phyloP scores from a whole-genome alignment of 2,329 filamentous ascomycete species.

The Paraphaeosphaeria minitans region DNA sequence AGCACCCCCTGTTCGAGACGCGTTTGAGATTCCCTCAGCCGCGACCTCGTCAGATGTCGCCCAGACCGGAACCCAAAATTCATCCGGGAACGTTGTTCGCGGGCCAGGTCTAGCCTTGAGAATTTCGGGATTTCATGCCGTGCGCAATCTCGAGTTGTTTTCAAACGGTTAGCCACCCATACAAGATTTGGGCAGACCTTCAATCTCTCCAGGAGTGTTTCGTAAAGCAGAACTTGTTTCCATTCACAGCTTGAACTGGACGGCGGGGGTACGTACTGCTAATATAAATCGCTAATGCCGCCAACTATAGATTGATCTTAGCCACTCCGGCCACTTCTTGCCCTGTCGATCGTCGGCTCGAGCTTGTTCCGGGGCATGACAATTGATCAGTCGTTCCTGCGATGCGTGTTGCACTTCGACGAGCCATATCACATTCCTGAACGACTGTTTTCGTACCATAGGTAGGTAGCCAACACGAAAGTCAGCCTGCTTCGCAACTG shows the following conservation, averaged over 20 bases:
- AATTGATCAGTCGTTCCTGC: not conserved
- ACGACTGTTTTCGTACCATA: not conserved
- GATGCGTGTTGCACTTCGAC: not conserved
- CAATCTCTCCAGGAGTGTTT: constrained; percentile 13
- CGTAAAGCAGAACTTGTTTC: not conserved
- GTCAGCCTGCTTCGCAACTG: too few relatives aligned
- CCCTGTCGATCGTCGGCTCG: not conserved
- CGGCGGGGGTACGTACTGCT: not conserved
- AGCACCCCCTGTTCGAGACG: constrained; percentile 41
- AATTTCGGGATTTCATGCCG: constrained; percentile 15
- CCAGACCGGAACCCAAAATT: constrained; percentile 20
- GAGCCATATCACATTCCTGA: not conserved
- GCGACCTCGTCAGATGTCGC: constrained; percentile 17
- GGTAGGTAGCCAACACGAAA: not conserved
- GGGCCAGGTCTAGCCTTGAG: constrained; percentile 25
- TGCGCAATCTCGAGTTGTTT: constrained; percentile 7
- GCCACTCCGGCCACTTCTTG: not conserved
- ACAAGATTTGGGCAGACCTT: constrained; percentile 9
- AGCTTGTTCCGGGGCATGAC: not conserved
- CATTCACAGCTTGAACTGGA: not conserved
- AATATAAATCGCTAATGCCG: not conserved
- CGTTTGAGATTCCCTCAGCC: constrained; percentile 43
- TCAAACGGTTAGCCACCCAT: constrained; percentile 7
- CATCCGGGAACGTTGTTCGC: constrained; percentile 28
- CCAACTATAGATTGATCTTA: not conserved